phyloP scores from a whole-genome alignment of 78 protist genomes.

The Dictyostelium intermedium region DNA sequence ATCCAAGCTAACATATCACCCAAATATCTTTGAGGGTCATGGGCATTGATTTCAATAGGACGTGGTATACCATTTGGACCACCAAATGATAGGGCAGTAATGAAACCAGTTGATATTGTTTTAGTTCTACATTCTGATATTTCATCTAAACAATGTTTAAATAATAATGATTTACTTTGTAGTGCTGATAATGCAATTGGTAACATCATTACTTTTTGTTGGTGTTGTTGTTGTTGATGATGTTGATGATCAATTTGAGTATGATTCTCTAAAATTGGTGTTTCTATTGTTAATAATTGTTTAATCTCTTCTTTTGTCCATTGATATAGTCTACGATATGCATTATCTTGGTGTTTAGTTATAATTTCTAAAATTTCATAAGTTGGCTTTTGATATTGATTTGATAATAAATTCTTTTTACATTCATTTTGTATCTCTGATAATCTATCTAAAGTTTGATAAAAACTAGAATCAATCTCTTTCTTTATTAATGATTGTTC shows the following conservation, averaged over 20 bases:
- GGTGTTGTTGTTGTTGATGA: neutral
- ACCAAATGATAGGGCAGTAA: conserved; percentile 82
- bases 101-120: conserved; percentile 44
- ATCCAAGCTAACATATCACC: conserved; percentile 94
- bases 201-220: neutral
- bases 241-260: no score
- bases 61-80: conserved; percentile 86
- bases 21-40: conserved; percentile 88
- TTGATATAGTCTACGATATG: conserved; percentile 50
- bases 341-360: conserved; percentile 61
- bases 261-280: neutral
- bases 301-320: conserved; percentile 50
- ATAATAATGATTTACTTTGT: conserved; percentile 31
- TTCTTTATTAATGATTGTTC: neutral
- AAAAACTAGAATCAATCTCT: conserved; percentile 44
- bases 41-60: conserved; percentile 90
- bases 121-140: conserved; percentile 21
- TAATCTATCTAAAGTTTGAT: conserved; percentile 16
- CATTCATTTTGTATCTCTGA: conserved; percentile 59
- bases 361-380: conserved; percentile 51
- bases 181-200: conserved; percentile 30
- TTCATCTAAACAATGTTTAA: conserved; percentile 36
- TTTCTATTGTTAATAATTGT: neutral
- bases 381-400: conserved; percentile 54
- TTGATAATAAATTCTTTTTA: conserved; percentile 12